Base-by-base conservation (phyloP, 345 rosid genomes). In the Geranium rotundifolium region DNA sequence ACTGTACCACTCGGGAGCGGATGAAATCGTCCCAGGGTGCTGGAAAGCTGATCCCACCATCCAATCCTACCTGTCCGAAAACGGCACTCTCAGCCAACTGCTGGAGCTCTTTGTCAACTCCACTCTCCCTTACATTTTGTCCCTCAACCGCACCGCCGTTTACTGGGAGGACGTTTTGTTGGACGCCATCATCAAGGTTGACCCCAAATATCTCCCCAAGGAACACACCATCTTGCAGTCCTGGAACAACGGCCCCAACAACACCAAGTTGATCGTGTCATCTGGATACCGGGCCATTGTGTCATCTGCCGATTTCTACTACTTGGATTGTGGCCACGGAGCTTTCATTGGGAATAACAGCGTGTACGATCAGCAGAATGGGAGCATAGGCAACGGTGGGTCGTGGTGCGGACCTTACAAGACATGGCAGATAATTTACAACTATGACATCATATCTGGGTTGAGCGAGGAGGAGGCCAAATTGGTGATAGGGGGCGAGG, bases 341-440 rank as follows among this genome's bases (percentile, higher is more conserved):
- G 79, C 54, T 29, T 91, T 86, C 73, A 29, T 80, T 19, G 92
- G 98, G 37, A 91, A 89, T 50, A 80, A 87, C 60, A 84, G 95
- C 71, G 76, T 55, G 59, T 89, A 91, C 65, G 81, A 84, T 76
- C 72, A 56, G 31, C 75, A 72, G 20, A 62, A 71, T 5, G 54
- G 68, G 0, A 60, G 64, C 2, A n/a, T 23, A 5, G 70, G 57
- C n/a, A 39, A 57, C 12, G 95, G 88, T 0, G 88, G 87, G 8
- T 89, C 96, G 1, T 89, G 90, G 92, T 87, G 96, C 72, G 87
- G 79, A 23, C 96, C 98, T 0, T 87, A 86, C 39, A 91, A 91
- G 68, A 85, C 98, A 29, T 91, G 98, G 98, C 95, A 89, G 74
- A 79, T 59, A 2, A 85, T 89, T 37, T 89, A 91, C 66, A 79